These are phyloP conservation scores for Venturia nashicola DNA, from an alignment of 2,329 filamentous ascomycete genomes.

Conservation along the genomic window DNA sequence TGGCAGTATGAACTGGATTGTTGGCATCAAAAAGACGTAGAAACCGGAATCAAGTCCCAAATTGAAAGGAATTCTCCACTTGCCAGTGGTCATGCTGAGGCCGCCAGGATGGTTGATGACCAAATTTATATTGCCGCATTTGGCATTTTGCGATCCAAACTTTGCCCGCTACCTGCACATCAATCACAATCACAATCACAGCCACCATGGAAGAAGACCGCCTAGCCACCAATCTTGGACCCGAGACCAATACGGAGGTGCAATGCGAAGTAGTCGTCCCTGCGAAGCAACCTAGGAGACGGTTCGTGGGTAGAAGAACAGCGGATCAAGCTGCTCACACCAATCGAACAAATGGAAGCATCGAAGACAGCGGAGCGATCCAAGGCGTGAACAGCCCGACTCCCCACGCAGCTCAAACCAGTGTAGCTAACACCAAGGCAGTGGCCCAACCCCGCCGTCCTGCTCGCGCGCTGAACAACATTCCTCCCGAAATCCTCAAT, in stretches of 20 bases:
- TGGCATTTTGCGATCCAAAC: not conserved
- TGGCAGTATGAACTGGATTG: conserved; percentile 35
- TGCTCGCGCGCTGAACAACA: conserved; percentile 76
- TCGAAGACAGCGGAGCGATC: conserved; percentile 53
- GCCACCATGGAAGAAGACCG: conserved; percentile 62
- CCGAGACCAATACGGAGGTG: conserved; percentile 54
- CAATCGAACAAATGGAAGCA: conserved; percentile 27
- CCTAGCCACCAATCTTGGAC: conserved; percentile 55
- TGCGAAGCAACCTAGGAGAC: conserved; percentile 69
- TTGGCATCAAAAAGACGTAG: conserved; percentile 18
- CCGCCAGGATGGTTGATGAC: not conserved
- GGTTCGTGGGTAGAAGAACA: conserved; percentile 78
- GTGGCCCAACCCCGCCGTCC: conserved; percentile 60
- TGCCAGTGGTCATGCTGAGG: too few relatives aligned
- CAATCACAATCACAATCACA: not conserved
- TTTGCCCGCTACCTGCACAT: not conserved
- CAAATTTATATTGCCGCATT: not conserved
- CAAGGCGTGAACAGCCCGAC: conserved; percentile 42
- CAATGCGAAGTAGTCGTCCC: conserved; percentile 34
- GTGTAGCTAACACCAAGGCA: conserved; percentile 23
- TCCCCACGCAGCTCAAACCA: conserved; percentile 11
- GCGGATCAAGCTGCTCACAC: conserved; percentile 43
- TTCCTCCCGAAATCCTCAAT: conserved; percentile 75
- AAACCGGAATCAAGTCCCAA: not conserved
- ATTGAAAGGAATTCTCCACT: too few relatives aligned